phyloP scores from a whole-genome alignment of 2,329 filamentous ascomycete genomes.

The Penicillium sp. region DNA sequence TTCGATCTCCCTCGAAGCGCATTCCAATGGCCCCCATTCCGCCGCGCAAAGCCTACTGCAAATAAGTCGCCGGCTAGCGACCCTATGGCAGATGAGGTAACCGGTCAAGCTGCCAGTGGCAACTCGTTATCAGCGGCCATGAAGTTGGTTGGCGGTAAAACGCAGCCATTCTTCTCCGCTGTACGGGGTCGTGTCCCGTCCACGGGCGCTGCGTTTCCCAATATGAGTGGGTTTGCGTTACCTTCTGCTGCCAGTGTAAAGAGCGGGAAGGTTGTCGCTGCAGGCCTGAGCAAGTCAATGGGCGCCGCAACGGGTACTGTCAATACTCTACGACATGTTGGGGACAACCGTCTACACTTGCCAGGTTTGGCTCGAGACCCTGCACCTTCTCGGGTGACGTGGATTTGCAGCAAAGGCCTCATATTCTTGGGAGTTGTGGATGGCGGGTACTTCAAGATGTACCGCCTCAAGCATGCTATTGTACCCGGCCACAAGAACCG shows the following conservation, averaged over 20 bases:
- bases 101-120: constrained; percentile 40
- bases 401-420: constrained; percentile 44
- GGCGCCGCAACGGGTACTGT: constrained; percentile 49
- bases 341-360: constrained; percentile 50
- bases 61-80: constrained; percentile 38
- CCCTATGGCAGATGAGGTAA: constrained; percentile 47
- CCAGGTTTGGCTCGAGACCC: constrained; percentile 39
- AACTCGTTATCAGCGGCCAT: constrained; percentile 66
- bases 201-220: constrained; percentile 43
- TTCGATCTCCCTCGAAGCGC: constrained; percentile 80
- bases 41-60: constrained; percentile 44
- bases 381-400: constrained; percentile 44
- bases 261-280: constrained; percentile 48
- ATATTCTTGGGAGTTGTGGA: constrained; percentile 47
- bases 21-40: constrained; percentile 79
- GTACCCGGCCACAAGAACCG: constrained; percentile 54
- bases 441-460: constrained; percentile 44
- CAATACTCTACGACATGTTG: constrained; percentile 47
- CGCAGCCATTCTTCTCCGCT: constrained; percentile 63
- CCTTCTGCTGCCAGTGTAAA: constrained; percentile 47
- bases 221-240: constrained; percentile 44
- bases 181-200: constrained; percentile 56
- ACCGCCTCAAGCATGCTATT: constrained; percentile 40
- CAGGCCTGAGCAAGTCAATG: constrained; percentile 50
- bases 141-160: constrained; percentile 61